These are phyloP conservation scores for Ceratobasidium sp. DNA, from an alignment of 1,284 basidiomycete species.

Conservation along the genomic window DNA sequence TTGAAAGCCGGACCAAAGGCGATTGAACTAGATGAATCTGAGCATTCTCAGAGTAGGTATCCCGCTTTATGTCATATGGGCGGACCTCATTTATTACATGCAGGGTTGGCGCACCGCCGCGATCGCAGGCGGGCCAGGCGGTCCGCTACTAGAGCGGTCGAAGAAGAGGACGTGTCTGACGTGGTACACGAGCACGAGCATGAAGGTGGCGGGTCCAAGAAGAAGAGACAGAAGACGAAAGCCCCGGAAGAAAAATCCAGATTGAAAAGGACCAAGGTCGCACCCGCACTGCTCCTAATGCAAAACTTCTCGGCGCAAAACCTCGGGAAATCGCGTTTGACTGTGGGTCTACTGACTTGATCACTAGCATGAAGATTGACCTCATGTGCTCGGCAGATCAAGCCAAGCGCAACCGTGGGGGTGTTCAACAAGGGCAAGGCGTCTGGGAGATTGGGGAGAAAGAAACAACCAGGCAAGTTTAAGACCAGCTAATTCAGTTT, in stretches of 20 bases:
- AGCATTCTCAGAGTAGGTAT: constrained; percentile 23
- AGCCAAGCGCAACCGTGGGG: constrained; percentile 63
- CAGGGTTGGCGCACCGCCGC: constrained; percentile 70
- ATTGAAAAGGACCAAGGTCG: constrained; percentile 55
- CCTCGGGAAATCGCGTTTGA: constrained; percentile 76
- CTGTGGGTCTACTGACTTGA: constrained; percentile 61
- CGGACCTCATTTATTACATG: constrained; percentile 43
- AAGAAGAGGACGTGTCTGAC: constrained; percentile 9
- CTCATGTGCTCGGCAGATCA: constrained; percentile 58
- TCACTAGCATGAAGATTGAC: constrained; percentile 21
- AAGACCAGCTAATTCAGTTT: constrained; percentile 47
- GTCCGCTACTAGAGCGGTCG: constrained; percentile 63
- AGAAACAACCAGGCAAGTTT: constrained; percentile 48
- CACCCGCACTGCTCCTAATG: constrained; percentile 75
- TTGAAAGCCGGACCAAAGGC: constrained; percentile 19
- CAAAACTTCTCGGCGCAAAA: constrained; percentile 80
- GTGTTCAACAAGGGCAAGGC: constrained; percentile 81
- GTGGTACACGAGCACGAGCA: constrained; percentile 8
- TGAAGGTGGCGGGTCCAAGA: not conserved
- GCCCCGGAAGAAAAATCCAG: constrained; percentile 51
- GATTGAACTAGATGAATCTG: constrained; percentile 47
- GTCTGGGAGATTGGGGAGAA: constrained; percentile 63
- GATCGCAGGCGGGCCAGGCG: constrained; percentile 68
- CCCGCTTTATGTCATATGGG: constrained; percentile 31
- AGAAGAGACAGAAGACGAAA: not conserved